phyloP scores from a whole-genome alignment of 257 asterid genomes.

The Solanum infundibuliforme region DNA sequence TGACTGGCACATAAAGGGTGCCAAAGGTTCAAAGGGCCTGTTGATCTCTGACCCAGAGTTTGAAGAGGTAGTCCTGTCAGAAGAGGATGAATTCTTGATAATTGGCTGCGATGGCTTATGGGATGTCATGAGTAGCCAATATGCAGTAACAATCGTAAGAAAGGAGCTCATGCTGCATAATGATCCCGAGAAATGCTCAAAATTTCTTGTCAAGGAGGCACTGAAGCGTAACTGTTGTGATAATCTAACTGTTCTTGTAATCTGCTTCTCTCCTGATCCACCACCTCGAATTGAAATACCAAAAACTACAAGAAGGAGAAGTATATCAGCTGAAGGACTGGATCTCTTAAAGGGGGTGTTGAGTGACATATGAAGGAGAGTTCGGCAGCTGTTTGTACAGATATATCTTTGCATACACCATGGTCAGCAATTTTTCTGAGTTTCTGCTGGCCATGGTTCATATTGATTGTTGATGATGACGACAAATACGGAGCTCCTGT shows the following conservation, averaged over 20 bases:
- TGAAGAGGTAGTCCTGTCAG: conserved; percentile 47
- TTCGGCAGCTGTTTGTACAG: neutral
- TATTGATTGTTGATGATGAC: neutral
- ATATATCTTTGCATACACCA: neutral
- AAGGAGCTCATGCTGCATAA: conserved; percentile 74
- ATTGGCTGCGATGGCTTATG: conserved; percentile 86
- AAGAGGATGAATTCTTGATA: conserved; percentile 79
- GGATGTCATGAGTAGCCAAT: conserved; percentile 94
- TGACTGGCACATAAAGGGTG: conserved; percentile 90
- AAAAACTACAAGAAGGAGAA: conserved; percentile 23
- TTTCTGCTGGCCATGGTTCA: conserved; percentile 11
- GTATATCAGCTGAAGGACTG: conserved; percentile 42
- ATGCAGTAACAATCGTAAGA: conserved; percentile 74
- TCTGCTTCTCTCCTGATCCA: conserved; percentile 35
- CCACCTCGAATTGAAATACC: conserved; percentile 35
- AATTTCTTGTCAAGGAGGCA: conserved; percentile 46
- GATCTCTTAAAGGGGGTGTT: conserved; percentile 38
- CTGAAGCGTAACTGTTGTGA: conserved; percentile 33
- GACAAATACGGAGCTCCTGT: neutral
- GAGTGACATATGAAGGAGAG: conserved; percentile 15
- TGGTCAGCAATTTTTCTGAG: conserved; percentile 9
- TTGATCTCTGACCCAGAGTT: conserved; percentile 76
- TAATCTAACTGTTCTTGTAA: conserved; percentile 26
- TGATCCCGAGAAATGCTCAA: conserved; percentile 62
- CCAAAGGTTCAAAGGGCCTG: conserved; percentile 54